Base-by-base conservation (phyloP, 2,329 filamentous ascomycete genomes). In the Fusarium setosum region DNA sequence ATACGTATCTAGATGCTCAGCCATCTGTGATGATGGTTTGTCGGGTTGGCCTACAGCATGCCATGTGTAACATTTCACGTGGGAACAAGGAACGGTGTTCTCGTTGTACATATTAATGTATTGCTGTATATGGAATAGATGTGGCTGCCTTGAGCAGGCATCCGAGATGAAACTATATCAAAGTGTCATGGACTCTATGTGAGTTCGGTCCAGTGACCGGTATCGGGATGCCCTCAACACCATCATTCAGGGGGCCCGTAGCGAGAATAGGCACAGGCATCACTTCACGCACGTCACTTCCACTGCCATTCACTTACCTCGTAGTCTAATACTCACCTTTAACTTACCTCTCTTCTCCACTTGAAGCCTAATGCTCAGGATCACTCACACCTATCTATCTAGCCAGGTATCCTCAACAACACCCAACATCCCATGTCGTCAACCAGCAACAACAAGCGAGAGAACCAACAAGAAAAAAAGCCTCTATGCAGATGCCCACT, bases 341-440 rank as follows among this genome's bases (percentile, higher is more conserved):
- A 17, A 59, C 52, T 61, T 32, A 59, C 52, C 57, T 57, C 32
- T 37, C 45, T 51, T 58, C 21, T 40, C 56, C 53, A 59, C 56
- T 41, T 40, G n/a, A 45, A 38, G 13, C 50, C 55, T 61, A 26
- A 34, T 59, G 11, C 23, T 15, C 11, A 31, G 29, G n/a, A 24
- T 45, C 41, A 45, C 31, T 10, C 31, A 18, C 26, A 29, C 31
- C 44, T 32, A 13, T 15, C 24, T 17, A 29, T 18, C 29, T 17
- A 40, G 34, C 49, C 49, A 31, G 38, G 31, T 24, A 29, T 42
- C 34, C 23, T 52, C 45, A 51, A 51, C 52, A 59, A 37, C 32
- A 42, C 45, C 49, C 26, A 44, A 45, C 44, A 56, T 67, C 50
- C 56, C 48, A 51, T 51, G 42, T 32, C 18, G 11, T 37, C 45